A percentile compares a stretch with the other conserved stretches of the same genome.
These are phyloP conservation scores for Oryza longistaminata DNA, from an alignment of 176 grass and related monocot genomes.

Conservation along the genomic window DNA sequence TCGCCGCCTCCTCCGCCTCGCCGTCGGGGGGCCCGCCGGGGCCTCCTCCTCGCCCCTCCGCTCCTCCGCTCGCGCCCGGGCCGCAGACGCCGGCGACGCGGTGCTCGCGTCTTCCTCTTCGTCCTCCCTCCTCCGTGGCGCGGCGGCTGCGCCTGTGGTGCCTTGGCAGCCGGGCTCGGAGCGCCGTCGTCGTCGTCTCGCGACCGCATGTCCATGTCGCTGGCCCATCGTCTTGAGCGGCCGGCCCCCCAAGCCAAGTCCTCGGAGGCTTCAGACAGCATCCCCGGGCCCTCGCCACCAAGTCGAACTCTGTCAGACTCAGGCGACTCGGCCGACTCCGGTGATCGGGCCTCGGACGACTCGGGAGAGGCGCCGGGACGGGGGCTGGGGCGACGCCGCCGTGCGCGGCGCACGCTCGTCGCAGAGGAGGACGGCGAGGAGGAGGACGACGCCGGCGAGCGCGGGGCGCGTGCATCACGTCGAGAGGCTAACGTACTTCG, in stretches of 20 bases:
- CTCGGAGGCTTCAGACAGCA: neutral
- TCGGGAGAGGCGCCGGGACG: slow-evolving; percentile 29
- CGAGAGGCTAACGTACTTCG: no score
- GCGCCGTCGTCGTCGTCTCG: neutral
- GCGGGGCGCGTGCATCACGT: slow-evolving; percentile 24
- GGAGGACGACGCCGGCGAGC: slow-evolving; percentile 25
- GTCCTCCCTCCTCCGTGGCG: neutral
- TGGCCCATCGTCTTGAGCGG: neutral
- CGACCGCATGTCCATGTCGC: slow-evolving; percentile 4
- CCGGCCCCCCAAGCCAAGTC: neutral
- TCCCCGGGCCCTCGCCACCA: neutral
- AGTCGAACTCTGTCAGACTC: neutral
- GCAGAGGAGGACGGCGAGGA: slow-evolving; percentile 31
- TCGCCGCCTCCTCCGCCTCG: neutral
- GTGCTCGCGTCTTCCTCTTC: neutral
- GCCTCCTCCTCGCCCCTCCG: slow-evolving; percentile 17
- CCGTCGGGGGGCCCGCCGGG: slow-evolving; percentile 27
- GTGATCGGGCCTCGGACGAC: neutral
- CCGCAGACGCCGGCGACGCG: neutral
- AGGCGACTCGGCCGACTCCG: neutral
- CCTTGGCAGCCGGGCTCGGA: neutral
- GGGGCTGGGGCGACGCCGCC: neutral
- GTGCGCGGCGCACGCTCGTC: neutral
- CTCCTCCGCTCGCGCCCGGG: neutral
- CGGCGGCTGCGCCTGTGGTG: neutral